Conservation (phyloP, 345 rosid genomes). For the Arabidopsis arenosa region DNA sequence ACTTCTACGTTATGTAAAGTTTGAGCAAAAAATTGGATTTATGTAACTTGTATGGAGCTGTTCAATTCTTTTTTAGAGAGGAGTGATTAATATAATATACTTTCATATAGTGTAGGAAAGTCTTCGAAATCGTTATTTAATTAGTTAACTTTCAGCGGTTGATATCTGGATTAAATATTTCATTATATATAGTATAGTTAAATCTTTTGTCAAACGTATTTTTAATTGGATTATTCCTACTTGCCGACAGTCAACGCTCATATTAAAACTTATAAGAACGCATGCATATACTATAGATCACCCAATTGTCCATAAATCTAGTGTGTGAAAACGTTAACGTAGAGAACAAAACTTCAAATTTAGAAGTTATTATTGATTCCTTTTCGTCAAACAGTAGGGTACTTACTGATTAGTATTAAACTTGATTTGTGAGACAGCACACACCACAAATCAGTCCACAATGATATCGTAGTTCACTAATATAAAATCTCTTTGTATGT, state of each 20-base stretch:
- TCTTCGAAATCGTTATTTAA: neutral
- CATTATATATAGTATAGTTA: neutral
- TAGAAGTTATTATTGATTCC: slow-evolving; percentile 5
- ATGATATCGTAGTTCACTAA: slow-evolving; percentile 17
- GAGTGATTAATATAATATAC: neutral
- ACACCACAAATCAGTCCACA: slow-evolving; percentile 19
- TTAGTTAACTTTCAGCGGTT: too few species aligned
- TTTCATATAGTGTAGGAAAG: neutral
- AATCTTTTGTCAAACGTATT: neutral
- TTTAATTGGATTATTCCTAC: neutral
- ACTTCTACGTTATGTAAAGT: too few species aligned
- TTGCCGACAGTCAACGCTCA: slow-evolving; percentile 25
- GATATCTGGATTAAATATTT: neutral
- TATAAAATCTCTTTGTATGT: neutral
- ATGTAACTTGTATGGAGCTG: neutral
- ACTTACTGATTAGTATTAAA: neutral
- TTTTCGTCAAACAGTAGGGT: slow-evolving; percentile 7
- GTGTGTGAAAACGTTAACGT: slow-evolving; percentile 2
- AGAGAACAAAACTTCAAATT: slow-evolving; percentile 9
- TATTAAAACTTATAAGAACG: neutral
- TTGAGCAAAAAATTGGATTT: too few species aligned
- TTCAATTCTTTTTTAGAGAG: neutral
- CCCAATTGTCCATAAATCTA: neutral
- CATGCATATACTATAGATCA: neutral
- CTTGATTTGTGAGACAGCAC: slow-evolving; percentile 15